Conservation (phyloP, 1,139 yeast genomes). For the Saccharomyces hybrid region DNA sequence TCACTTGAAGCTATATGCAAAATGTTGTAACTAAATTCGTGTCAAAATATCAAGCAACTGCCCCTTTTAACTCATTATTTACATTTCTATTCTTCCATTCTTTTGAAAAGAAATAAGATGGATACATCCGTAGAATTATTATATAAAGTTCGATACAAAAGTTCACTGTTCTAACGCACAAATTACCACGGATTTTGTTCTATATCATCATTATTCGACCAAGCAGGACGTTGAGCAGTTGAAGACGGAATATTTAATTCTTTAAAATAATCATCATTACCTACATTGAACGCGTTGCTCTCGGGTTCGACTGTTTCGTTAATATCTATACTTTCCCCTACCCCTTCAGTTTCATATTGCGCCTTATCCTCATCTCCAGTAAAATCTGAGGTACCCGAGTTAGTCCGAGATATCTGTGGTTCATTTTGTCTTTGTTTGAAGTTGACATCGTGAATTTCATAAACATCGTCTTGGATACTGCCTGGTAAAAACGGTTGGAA, state of each 20-base stretch:
- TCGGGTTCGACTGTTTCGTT: conserved; percentile 8
- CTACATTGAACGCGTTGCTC: conserved; percentile 1
- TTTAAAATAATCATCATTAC: conserved; percentile 13
- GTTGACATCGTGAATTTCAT: conserved; percentile 47
- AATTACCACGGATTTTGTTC: conserved; percentile 32
- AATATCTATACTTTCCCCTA: conserved; percentile 6
- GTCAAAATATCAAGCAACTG: background rate
- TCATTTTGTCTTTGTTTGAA: conserved; percentile 20
- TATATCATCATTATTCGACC: conserved; percentile 23
- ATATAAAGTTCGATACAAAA: background rate
- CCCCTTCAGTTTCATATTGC: conserved; percentile 3
- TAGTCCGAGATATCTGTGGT: background rate
- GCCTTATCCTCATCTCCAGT: conserved; percentile 5
- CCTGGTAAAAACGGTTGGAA: conserved; percentile 61
- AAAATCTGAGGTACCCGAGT: background rate
- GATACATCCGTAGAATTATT: background rate
- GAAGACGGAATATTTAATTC: conserved; percentile 22
- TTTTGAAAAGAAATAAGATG: background rate
- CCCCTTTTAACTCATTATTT: background rate
- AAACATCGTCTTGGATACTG: conserved; percentile 53
- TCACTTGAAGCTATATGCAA: background rate
- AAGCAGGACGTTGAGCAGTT: conserved; percentile 20
- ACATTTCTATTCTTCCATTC: background rate
- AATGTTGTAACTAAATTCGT: background rate
- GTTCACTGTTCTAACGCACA: background rate